A percentile compares a stretch with the other conserved stretches of the same genome.
These are phyloP conservation scores for Beta macrorhiza DNA, from an alignment of 179 eudicot species.

Conservation along the genomic window DNA sequence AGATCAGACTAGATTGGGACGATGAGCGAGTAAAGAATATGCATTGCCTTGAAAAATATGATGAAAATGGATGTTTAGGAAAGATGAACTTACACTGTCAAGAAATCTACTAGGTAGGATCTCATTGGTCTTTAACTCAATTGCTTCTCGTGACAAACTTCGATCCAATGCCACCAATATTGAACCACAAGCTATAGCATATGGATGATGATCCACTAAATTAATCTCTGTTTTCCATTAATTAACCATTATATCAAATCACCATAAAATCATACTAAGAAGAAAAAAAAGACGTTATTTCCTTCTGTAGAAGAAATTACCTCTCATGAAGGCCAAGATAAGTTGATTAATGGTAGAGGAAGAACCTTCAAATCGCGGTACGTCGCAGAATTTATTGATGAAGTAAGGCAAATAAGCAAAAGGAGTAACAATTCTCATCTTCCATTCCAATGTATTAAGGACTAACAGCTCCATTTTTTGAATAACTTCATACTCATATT, in stretches of 20 bases:
- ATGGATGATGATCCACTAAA: conserved; percentile 39
- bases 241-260: background rate
- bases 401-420: conserved; percentile 43
- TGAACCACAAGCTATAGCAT: conserved; percentile 39
- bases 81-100: conserved; percentile 38
- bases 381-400: conserved; percentile 22
- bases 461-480: conserved; percentile 63
- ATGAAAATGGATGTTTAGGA: too few relatives aligned
- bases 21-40: too few relatives aligned
- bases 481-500: conserved; percentile 40
- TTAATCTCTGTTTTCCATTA: conserved; percentile 36
- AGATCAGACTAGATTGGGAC: too few relatives aligned
- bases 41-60: too few relatives aligned
- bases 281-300: background rate
- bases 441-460: conserved; percentile 55
- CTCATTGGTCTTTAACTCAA: conserved; percentile 42
- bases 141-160: conserved; percentile 34
- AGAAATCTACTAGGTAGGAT: conserved; percentile 26
- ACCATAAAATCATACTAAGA: background rate
- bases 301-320: conserved; percentile 22
- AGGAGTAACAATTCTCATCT: conserved; percentile 47
- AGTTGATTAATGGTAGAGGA: conserved; percentile 29
- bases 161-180: conserved; percentile 49
- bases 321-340: conserved; percentile 37
- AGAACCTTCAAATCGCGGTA: conserved; percentile 13